Evolutionary conservation across 441 rosid genomes (phyloP), one percentile per base, ranked within the genome.

Genomic region (Pelargonium citronellum): DNA sequence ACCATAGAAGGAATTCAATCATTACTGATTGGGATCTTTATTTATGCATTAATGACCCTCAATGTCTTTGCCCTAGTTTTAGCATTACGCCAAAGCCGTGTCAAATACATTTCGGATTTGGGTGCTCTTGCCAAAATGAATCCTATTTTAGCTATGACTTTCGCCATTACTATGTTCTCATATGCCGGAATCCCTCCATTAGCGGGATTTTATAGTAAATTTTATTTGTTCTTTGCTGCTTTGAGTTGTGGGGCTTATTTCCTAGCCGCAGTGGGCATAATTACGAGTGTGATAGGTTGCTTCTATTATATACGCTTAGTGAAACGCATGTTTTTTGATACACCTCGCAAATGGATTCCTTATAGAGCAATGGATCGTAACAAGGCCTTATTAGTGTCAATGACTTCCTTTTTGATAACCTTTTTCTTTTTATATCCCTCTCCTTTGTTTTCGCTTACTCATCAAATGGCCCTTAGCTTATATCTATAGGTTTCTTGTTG

Each of bases 1-100:
- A 13, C 15, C 51, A 39, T 39, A 17, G 60, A 43, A 67, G 64
- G 58, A 20, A 67, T 62, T 43, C 10, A 20, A 61, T 43, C 46
- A 10, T 17, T 22, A 43, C 72, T 60, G 6, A 69, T 58, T 41
- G 47, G 13, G 13, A 43, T 43, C 69, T 67, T 67, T 17, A 9
- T 44, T 67, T 67, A 64, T 64, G 67, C 67, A 34, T 64, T 64
- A 64, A 64, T 64, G 67, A 34, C 47, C 9, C 34, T 64, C 39
- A 19, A 39, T 37, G 51, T 46, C 15, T 66, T 66, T 66, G 68
- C 68, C 46, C 7, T 41, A 66, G 68, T 66, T 66, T 37, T 19
- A 41, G 16, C 15, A 66, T 34, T 64, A 34, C 16, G 67, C 6
- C 43, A 64, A 64, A 64, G n/a, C 44, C 16, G 46, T 30, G 16